Percentiles rank a stretch among this genome's conserved stretches.
These are phyloP conservation scores for Haberlea rhodopensis DNA, from an alignment of 257 asterid species.

Conservation along the genomic window DNA sequence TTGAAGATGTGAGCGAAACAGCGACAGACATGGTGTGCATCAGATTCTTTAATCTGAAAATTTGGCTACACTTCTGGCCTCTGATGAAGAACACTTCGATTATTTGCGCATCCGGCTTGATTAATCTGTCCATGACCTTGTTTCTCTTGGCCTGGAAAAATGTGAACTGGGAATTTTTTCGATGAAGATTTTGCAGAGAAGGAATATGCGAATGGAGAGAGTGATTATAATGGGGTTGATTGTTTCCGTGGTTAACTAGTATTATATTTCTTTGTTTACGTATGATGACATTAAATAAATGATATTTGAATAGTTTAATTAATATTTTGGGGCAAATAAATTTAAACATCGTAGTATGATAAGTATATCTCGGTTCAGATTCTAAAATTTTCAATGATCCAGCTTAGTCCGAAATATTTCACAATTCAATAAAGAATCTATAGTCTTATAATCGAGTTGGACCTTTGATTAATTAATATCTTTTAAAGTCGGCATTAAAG, in stretches of 20 bases:
- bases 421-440: no score
- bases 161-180: constrained; percentile 7
- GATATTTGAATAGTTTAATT: neutral
- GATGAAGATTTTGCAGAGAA: constrained; percentile 9
- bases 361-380: no score
- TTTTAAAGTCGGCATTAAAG: no score
- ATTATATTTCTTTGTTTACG: constrained; percentile 1
- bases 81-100: constrained; percentile 41
- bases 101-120: constrained; percentile 53
- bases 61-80: constrained; percentile 45
- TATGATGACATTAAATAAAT: neutral
- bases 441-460: no score
- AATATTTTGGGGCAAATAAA: neutral
- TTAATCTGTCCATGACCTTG: constrained; percentile 64
- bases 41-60: constrained; percentile 57
- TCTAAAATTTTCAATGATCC: no score
- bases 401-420: no score
- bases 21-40: constrained; percentile 96
- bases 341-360: no score
- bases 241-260: neutral
- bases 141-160: neutral
- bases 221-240: neutral
- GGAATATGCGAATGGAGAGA: constrained; percentile 9
- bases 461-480: no score
- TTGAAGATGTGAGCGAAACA: constrained; percentile 57